Evolutionary conservation across 73 alveolate species (phyloP), one percentile per base, ranked within the genome.

Genomic region (Paramecium biaurelia): DNA sequence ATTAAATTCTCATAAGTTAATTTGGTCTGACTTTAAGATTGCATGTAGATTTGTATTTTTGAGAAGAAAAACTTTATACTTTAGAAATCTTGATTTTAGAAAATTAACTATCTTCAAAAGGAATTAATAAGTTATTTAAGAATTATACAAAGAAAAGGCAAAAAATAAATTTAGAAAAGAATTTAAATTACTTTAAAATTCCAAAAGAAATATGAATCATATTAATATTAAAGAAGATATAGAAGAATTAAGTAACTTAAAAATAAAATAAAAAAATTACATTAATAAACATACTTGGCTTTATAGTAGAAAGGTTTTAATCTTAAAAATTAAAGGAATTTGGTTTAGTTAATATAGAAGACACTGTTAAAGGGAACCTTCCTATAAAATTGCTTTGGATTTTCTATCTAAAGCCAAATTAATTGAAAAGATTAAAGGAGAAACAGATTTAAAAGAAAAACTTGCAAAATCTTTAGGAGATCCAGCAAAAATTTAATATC

Each of bases 201-300:
- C 57, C 9, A 74, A 43, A 21, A 32, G 38, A 21, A 35, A n/a
- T 30, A 24, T 1, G 7, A 43, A 4, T 74, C 59, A 74, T 74
- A 34, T 35, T 8, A 74, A 35, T 32, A 43, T 14, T 2, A 30
- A 35, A 32, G 59, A 74, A 34, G 57, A 21, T 30, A 28, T 38
- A 2, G 57, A 30, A 34, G 59, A 35, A 43, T 53, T 53, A 18
- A 53, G 68, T 18, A 15, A 1, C 26, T 53, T 53, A 21, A 53
- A 18, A 9, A 1, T 18, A 18, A 74, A 74, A 74, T 32, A 74
- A 30, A 43, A 74, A 11, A 74, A 20, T 11, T 74, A 32, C 35
- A 74, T 35, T 3, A 35, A 74, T 24, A 74, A 74, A 74, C 87
- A 74, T 5, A 74, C 87, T 34, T 74, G 87, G 87, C 37, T 74